Percentiles rank a stretch among this genome's conserved stretches.
These are phyloP conservation scores for Friedmanniomyces simplex DNA, from an alignment of 495 filamentous ascomycete species.

Conservation along the genomic window DNA sequence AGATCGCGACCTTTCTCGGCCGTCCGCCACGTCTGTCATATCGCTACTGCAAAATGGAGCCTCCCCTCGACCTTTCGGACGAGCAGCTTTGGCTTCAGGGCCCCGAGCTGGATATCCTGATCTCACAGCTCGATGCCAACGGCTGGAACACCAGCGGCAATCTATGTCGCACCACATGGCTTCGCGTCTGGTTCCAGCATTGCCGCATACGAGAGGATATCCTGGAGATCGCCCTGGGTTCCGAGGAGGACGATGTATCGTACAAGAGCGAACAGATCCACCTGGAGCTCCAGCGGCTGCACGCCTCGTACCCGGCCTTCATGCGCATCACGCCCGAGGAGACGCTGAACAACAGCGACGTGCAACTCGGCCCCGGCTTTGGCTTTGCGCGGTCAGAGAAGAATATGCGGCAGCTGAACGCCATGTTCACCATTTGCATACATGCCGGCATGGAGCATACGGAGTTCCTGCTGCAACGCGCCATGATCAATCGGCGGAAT, in stretches of 20 bases:
- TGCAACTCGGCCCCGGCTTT: not conserved
- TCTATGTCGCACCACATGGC: conserved; percentile 33
- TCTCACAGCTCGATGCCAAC: conserved; percentile 37
- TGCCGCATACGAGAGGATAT: conserved; percentile 45
- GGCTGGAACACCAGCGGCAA: conserved; percentile 45
- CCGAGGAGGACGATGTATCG: conserved; percentile 28
- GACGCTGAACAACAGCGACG: conserved; percentile 1
- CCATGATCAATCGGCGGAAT: conserved; percentile 43
- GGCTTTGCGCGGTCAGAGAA: conserved; percentile 4
- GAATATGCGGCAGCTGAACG: conserved; percentile 17
- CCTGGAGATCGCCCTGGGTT: conserved; percentile 47
- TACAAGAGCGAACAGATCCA: conserved; percentile 11
- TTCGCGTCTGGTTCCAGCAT: conserved; percentile 42
- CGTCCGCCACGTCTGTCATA: conserved; percentile 47
- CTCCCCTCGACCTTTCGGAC: conserved; percentile 50
- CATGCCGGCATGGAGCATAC: conserved; percentile 36
- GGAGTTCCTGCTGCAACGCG: conserved; percentile 48
- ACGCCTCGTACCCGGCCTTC: conserved; percentile 16
- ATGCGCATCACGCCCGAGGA: conserved; percentile 16
- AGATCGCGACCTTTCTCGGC: conserved; percentile 44
- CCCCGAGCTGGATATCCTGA: conserved; percentile 32
- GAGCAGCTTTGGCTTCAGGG: conserved; percentile 40
- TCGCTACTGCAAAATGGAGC: conserved; percentile 43
- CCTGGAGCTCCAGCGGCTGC: conserved; percentile 5
- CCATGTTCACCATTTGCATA: conserved; percentile 16